A percentile compares a stretch with the other conserved stretches of the same genome.
These are phyloP conservation scores for Diplosphaera chodatii DNA, from an alignment of 139 green algal genomes.

Conservation along the genomic window DNA sequence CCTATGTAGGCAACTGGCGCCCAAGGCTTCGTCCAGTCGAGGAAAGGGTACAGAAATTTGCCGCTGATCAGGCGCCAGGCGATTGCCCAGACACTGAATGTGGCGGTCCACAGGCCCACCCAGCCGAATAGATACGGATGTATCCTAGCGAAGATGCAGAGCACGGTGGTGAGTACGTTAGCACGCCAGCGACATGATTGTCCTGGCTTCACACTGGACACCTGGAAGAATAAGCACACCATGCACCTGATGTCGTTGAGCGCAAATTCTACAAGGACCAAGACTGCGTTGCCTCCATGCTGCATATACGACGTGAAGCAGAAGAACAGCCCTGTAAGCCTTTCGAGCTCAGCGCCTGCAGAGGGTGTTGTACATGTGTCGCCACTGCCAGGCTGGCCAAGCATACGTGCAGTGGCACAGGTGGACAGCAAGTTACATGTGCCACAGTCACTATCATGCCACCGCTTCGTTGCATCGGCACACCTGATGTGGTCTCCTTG, in stretches of 20 bases:
- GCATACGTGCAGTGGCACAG: no score
- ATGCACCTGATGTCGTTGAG: background rate
- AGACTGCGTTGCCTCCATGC: background rate
- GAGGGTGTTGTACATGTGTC: no score
- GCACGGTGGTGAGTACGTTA: no score
- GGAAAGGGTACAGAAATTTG: slow-evolving; percentile 4
- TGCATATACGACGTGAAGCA: background rate
- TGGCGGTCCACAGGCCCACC: background rate
- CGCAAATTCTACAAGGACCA: background rate
- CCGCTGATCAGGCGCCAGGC: background rate
- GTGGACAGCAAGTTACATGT: no score
- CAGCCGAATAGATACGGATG: background rate
- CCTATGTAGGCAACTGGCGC: background rate
- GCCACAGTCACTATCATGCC: no score
- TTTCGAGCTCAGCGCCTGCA: background rate
- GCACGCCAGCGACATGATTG: no score
- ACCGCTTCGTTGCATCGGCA: no score
- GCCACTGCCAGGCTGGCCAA: no score
- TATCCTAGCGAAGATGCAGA: no score
- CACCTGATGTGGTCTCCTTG: background rate
- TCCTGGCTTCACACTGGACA: no score
- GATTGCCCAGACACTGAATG: background rate
- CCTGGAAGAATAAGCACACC: no score
- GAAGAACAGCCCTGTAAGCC: background rate
- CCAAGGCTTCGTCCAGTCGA: background rate